Percentiles rank a stretch among this genome's conserved stretches.
phyloP scores from a whole-genome alignment of 1,139 yeast species.

The Chernovozyma aurita region DNA sequence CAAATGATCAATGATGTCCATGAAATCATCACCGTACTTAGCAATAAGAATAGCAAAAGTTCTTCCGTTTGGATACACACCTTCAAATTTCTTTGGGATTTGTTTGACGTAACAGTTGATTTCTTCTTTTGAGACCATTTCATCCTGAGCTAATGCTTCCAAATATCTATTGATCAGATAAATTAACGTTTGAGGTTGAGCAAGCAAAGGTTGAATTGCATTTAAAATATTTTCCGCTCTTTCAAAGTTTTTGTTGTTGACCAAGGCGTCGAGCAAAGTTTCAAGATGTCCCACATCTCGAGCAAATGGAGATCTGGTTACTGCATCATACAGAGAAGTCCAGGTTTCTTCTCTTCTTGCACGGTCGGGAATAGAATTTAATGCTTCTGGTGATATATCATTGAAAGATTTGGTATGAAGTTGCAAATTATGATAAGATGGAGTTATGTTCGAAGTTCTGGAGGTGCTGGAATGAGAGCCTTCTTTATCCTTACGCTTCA shows the following conservation, averaged over 20 bases:
- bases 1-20: slow-evolving; percentile 5
- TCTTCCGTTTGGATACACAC: slow-evolving; percentile 36
- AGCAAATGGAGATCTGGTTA: slow-evolving; percentile 43
- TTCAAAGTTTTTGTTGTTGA: slow-evolving; percentile 60
- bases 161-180: slow-evolving; percentile 36
- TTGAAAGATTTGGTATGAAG: slow-evolving; percentile 19
- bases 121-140: slow-evolving; percentile 19
- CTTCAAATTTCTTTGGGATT: slow-evolving; percentile 24
- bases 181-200: slow-evolving; percentile 27
- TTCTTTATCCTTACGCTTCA: slow-evolving; percentile 4
- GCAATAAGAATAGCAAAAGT: slow-evolving; percentile 42
- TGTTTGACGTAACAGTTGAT: slow-evolving; percentile 26
- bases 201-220: slow-evolving; percentile 47
- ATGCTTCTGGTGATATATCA: slow-evolving; percentile 16
- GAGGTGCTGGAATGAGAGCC: neutral
- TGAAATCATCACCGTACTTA: slow-evolving; percentile 15
- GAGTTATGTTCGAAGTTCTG: neutral
- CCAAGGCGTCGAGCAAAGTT: slow-evolving; percentile 76
- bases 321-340: slow-evolving; percentile 42
- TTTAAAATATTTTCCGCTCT: slow-evolving; percentile 68
- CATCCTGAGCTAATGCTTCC: slow-evolving; percentile 30
- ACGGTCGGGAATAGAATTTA: slow-evolving; percentile 14
- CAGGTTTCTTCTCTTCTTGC: slow-evolving; percentile 23
- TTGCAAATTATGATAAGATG: slow-evolving; percentile 1
- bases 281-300: slow-evolving; percentile 65